Percentiles rank a stretch among this genome's conserved stretches.
Evolutionary conservation across 495 filamentous ascomycete genomes (phyloP).

Genomic region (Aspergillus wentii): DNA sequence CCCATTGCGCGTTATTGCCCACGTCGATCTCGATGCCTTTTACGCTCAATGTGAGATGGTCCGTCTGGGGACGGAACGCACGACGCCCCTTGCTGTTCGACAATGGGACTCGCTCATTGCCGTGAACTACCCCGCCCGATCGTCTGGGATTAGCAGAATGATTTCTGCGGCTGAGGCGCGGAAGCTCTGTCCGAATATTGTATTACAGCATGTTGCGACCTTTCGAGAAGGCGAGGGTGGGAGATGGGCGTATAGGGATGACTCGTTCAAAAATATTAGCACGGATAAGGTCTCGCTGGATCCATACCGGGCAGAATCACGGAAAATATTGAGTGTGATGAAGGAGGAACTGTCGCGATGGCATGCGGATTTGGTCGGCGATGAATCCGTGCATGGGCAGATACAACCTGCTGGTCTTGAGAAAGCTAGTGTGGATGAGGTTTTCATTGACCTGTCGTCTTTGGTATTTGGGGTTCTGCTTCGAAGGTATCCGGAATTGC

Average conservation of each 20-base stretch:
- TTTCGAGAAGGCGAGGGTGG: conserved; percentile 84
- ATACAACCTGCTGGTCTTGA: conserved; percentile 64
- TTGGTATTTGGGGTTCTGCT: conserved; percentile 74
- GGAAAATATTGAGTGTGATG: conserved; percentile 76
- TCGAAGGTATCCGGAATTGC: conserved; percentile 72
- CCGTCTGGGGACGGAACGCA: conserved; percentile 66
- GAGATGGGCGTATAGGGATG: conserved; percentile 85
- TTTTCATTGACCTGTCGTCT: conserved; percentile 85
- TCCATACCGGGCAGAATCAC: conserved; percentile 81
- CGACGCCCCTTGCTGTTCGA: conserved; percentile 86
- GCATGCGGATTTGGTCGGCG: conserved; percentile 14
- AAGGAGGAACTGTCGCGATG: conserved; percentile 59
- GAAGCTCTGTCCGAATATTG: conserved; percentile 78
- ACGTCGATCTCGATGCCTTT: conserved; percentile 95
- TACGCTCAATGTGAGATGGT: conserved; percentile 97
- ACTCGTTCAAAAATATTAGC: conserved; percentile 66
- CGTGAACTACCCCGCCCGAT: conserved; percentile 88
- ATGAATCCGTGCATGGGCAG: conserved; percentile 19
- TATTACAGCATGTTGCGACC: conserved; percentile 89
- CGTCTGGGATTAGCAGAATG: conserved; percentile 71
- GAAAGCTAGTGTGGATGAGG: conserved; percentile 88
- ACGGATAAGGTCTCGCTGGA: conserved; percentile 93
- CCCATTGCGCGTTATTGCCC: conserved; percentile 82
- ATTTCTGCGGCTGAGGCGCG: conserved; percentile 75
- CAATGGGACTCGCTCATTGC: conserved; percentile 79